These are phyloP conservation scores for Exophiala phaeomuriformis DNA, from an alignment of 2,329 filamentous ascomycete species.

Conservation along the genomic window DNA sequence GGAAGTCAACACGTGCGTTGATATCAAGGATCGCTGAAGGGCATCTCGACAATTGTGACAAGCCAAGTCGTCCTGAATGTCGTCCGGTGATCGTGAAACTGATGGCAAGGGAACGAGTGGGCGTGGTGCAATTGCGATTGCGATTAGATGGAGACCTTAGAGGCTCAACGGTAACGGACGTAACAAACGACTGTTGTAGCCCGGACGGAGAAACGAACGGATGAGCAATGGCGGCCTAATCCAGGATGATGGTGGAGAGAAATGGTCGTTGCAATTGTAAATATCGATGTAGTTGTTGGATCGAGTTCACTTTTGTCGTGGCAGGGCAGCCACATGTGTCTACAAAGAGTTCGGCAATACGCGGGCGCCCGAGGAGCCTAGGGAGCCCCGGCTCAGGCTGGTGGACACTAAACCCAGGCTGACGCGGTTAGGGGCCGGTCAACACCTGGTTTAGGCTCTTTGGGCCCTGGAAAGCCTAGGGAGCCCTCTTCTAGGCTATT, in stretches of 20 bases:
- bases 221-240: background rate
- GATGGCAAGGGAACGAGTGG: background rate
- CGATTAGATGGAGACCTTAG: background rate
- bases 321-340: background rate
- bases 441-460: no score
- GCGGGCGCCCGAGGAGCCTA: background rate
- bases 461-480: no score
- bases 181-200: no score
- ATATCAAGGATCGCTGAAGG: background rate
- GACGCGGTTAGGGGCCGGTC: no score
- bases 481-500: no score
- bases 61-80: background rate
- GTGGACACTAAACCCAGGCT: no score
- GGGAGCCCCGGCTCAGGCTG: no score
- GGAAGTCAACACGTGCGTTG: background rate
- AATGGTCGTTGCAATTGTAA: background rate
- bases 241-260: background rate
- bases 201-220: background rate
- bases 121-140: background rate
- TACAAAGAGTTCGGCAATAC: background rate
- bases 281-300: background rate
- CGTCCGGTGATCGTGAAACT: background rate
- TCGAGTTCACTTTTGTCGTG: background rate
- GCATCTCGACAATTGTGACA: constrained; percentile 1
- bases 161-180: no score